Evolutionary conservation across 2,329 filamentous ascomycete species (phyloP), one percentile per base, ranked within the genome.

Genomic region (Arthrobotrys megalospora): DNA sequence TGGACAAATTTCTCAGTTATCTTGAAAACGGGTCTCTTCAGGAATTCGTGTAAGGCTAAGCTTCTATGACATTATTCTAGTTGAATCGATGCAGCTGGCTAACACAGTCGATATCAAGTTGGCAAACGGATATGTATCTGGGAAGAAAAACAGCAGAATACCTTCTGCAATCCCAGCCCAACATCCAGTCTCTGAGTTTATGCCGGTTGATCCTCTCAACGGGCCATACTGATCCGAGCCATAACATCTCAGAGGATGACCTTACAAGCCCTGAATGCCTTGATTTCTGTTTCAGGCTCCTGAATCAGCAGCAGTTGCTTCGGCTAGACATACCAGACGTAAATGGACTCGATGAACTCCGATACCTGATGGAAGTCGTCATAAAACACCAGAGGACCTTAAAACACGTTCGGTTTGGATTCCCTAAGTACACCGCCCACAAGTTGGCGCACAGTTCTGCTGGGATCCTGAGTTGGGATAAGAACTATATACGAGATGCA

Each of bases 41-140:
- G 19, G 67, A 43, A 36, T 38, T 70, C 19, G 32, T 34, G 67
- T 70, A 62, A 53, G 67, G 5, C 3, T 60, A 41, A 10, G 10
- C 5, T 19, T 19, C 10, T 16, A 19, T n/a, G 7, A n/a, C 4
- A 6, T 11, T 38, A 12, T 21, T 41, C 38, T n/a, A 8, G 12
- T 3, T 32, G 24, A 38, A 52, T 19, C 32, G 11, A 36, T 53
- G 24, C 41, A 43, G 8, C 16, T 6, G 6, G 16, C 21, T 48
- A 36, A 48, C 45, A 12, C 19, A 48, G 6, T 3, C 1, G 10
- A 6, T 3, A 7, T 34, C 6, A 28, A 70, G 67, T 19, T 70
- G 67, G 67, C 21, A n/a, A 41, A 70, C 67, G 7, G 53, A 62
- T 28, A 12, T 70, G 32, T 7, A 24, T 12, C 28, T 70, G 8